Conservation (phyloP, 78 protist genomes). For the Isochrysis galbana region DNA sequence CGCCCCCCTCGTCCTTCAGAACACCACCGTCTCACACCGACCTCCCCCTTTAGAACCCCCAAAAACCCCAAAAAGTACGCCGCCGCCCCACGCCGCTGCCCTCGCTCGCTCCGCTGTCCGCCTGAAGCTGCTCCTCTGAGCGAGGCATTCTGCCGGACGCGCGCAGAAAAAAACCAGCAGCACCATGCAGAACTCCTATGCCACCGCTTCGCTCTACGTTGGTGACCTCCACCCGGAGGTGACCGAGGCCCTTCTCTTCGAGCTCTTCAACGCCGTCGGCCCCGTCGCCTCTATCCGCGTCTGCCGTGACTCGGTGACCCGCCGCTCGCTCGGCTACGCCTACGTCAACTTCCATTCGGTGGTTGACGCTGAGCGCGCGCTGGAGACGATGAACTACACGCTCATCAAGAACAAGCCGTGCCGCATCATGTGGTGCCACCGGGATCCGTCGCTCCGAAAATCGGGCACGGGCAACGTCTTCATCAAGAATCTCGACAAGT, state of each 20-base stretch:
- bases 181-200: conserved; percentile 8
- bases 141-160: too few species aligned
- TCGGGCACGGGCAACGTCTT: conserved; percentile 96
- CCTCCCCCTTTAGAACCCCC: too few species aligned
- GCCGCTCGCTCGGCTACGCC: conserved; percentile 93
- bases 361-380: conserved; percentile 90
- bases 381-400: conserved; percentile 92
- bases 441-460: conserved; percentile 94
- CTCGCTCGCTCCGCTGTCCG: too few species aligned
- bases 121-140: too few species aligned
- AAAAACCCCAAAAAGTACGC: too few species aligned
- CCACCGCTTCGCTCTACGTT: conserved; percentile 69
- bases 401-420: conserved; percentile 79
- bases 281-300: conserved; percentile 91
- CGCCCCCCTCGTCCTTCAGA: too few species aligned
- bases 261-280: conserved; percentile 87
- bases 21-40: too few species aligned
- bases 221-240: conserved; percentile 80
- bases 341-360: conserved; percentile 94
- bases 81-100: too few species aligned
- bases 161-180: conserved; percentile 42
- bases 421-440: conserved; percentile 97
- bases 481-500: conserved; percentile 90
- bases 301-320: conserved; percentile 89
- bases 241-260: conserved; percentile 83